Percentiles rank a stretch among this genome's conserved stretches.
Evolutionary conservation across 176 grass and related monocot species (phyloP).

Genomic region (bread wheat (Triticum aestivum)): IWGSC_CS_RefSeq_v2.1 NC_057804.1:559181667-559182166

Average conservation of each 20-base stretch:
- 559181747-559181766: constrained; percentile 63
- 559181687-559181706: constrained; percentile 65
- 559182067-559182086: neutral
- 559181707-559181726: constrained; percentile 71
- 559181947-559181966: constrained; percentile 10
- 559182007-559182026: neutral
- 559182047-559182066: neutral
- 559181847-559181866: constrained; percentile 95
- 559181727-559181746: constrained; percentile 83
- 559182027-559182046: neutral
- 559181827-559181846: constrained; percentile 61
- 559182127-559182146: neutral
- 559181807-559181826: constrained; percentile 78
- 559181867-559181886: constrained; percentile 91
- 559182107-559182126: neutral
- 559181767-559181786: constrained; percentile 63
- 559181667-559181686: constrained; percentile 33
- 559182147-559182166: neutral
- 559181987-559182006: neutral
- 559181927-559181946: neutral
- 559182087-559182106: neutral
- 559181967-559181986: too few relatives aligned
- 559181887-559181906: constrained; percentile 58
- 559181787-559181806: constrained; percentile 64
- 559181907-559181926: neutral